Percentiles rank a stretch among this genome's conserved stretches.
phyloP scores from a whole-genome alignment of 164 flowering plant species.

The Amborella trichopoda region DNA sequence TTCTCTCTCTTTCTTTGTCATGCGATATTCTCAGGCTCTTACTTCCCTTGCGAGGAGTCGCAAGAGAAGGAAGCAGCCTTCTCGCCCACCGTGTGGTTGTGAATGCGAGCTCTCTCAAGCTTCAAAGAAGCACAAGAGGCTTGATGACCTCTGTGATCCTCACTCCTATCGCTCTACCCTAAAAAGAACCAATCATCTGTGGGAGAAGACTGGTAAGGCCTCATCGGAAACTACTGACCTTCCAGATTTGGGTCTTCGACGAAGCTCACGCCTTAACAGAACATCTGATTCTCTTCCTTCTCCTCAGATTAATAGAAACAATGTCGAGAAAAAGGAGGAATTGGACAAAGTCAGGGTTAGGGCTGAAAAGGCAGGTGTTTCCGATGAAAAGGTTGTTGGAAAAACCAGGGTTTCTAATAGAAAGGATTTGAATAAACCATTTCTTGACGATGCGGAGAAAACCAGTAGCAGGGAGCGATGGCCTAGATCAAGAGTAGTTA shows the following conservation, averaged over 20 bases:
- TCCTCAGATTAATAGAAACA: conserved; percentile 44
- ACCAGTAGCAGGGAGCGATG: conserved; percentile 41
- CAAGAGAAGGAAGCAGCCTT: conserved; percentile 1
- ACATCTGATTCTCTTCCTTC: conserved; percentile 55
- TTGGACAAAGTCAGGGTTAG: conserved; percentile 4
- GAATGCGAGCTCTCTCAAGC: conserved; percentile 12
- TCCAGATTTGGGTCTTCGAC: conserved; percentile 26
- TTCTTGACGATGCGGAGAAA: conserved; percentile 22
- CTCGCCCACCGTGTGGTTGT: conserved; percentile 1
- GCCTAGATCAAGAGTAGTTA: conserved; percentile 40
- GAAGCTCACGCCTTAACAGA: conserved; percentile 63
- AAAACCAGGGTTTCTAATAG: no score
- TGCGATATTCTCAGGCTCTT: conserved; percentile 11
- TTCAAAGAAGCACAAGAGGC: conserved; percentile 59
- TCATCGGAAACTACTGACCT: conserved; percentile 7
- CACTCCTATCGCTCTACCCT: conserved; percentile 17
- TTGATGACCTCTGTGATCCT: conserved; percentile 62
- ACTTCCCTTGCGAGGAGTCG: conserved; percentile 18
- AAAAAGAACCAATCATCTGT: conserved; percentile 14
- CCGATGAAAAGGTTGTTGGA: conserved; percentile 5
- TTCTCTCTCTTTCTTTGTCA: conserved; percentile 4
- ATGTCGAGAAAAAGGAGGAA: conserved; percentile 15
- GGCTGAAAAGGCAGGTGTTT: conserved; percentile 9
- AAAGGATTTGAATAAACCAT: conserved; percentile 8
- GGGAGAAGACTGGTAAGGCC: conserved; percentile 14